Conservation (phyloP, 2,329 filamentous ascomycete species). For the Alternaria consortialis region DNA sequence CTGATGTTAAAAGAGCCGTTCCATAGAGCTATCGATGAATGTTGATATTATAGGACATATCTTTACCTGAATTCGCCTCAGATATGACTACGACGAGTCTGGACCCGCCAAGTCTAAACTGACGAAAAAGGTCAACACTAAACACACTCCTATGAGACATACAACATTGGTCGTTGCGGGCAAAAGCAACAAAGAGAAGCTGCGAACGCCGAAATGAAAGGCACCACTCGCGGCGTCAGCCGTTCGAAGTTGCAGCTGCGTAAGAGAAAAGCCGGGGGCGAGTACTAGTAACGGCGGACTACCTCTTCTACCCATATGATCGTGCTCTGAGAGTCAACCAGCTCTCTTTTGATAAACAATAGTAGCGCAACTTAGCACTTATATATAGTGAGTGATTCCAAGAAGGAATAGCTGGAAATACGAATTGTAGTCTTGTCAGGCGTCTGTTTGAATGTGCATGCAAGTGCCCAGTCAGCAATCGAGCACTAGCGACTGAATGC, state of each 20-base stretch:
- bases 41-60: neutral
- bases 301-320: neutral
- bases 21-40: neutral
- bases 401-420: too few relatives aligned
- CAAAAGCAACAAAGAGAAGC: too few relatives aligned
- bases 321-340: too few relatives aligned
- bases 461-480: neutral
- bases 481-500: conserved; percentile 1
- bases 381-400: too few relatives aligned
- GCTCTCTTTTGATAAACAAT: too few relatives aligned
- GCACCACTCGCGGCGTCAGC: too few relatives aligned
- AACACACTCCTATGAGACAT: conserved; percentile 16
- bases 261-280: too few relatives aligned
- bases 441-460: neutral
- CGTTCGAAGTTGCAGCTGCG: too few relatives aligned
- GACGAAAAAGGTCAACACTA: conserved; percentile 27
- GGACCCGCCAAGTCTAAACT: conserved; percentile 30
- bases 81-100: conserved; percentile 3
- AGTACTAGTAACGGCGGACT: too few relatives aligned
- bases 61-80: neutral
- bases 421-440: too few relatives aligned
- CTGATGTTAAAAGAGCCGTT: neutral
- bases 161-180: neutral
- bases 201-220: neutral
- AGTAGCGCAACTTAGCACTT: neutral